Conservation (phyloP, 2,329 filamentous ascomycete genomes). For the Microdochium nivale region DNA sequence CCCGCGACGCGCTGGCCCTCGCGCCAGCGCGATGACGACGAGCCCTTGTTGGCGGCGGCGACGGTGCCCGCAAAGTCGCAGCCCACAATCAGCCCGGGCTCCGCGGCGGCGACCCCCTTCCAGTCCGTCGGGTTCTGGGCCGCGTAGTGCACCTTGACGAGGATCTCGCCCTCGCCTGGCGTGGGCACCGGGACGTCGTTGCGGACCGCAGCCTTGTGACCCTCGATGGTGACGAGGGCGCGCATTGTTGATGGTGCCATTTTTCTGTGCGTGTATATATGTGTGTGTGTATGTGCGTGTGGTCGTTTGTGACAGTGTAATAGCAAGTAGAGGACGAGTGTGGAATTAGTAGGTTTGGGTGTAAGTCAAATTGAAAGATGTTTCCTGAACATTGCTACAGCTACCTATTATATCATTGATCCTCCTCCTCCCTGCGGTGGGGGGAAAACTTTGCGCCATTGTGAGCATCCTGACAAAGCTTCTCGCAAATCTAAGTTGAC, state of each 20-base stretch:
- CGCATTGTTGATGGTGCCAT: conserved; percentile 18
- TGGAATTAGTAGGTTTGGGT: neutral
- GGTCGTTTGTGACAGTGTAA: neutral
- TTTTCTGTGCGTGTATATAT: too few relatives aligned
- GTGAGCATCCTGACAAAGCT: neutral
- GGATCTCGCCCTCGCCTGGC: conserved; percentile 20
- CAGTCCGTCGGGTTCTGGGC: conserved; percentile 27
- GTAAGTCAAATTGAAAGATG: neutral
- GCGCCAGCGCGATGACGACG: conserved; percentile 13
- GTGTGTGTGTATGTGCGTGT: neutral
- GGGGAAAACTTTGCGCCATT: neutral
- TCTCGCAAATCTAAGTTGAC: neutral
- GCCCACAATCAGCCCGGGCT: conserved; percentile 17
- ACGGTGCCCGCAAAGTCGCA: conserved; percentile 26
- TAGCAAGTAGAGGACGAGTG: neutral
- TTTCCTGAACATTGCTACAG: too few relatives aligned
- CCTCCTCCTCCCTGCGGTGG: neutral
- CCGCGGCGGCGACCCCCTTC: conserved; percentile 12
- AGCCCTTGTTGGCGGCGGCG: conserved; percentile 13
- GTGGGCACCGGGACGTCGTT: conserved; percentile 17
- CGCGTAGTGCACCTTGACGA: conserved; percentile 20
- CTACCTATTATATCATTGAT: too few relatives aligned
- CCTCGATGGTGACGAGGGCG: conserved; percentile 25
- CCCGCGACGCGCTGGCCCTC: conserved; percentile 23
- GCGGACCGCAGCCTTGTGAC: conserved; percentile 17